These are phyloP conservation scores for Solanum hybrid DNA, from an alignment of 305 asterid species.

Conservation along the genomic window DNA sequence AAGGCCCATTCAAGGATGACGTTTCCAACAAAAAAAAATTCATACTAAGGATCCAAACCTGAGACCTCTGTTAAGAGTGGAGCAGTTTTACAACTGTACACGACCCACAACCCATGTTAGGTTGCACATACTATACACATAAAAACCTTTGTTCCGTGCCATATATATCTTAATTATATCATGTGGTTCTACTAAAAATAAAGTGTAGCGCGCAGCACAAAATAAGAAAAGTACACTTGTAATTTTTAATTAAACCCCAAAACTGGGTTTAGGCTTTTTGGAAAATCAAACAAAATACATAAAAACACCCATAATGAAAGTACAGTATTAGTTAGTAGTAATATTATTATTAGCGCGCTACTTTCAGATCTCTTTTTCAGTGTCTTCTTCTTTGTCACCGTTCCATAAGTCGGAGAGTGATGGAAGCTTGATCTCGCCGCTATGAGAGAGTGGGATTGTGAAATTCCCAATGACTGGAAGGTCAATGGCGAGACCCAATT, in stretches of 20 bases:
- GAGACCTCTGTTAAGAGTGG: no score
- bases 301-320: background rate
- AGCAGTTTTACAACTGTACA: no score
- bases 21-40: no score
- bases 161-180: background rate
- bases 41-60: no score
- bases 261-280: background rate
- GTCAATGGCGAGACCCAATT: conserved; percentile 19
- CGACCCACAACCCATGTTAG: no score
- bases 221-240: background rate
- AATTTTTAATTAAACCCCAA: background rate
- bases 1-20: no score
- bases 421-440: conserved; percentile 23
- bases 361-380: background rate
- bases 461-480: conserved; percentile 24
- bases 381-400: background rate
- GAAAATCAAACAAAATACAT: background rate
- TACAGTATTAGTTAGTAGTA: background rate
- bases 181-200: background rate
- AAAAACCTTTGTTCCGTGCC: background rate
- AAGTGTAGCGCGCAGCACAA: background rate
- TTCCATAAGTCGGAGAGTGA: conserved; percentile 3
- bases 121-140: no score
- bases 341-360: background rate
- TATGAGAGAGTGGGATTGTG: conserved; percentile 21